Evolutionary conservation across 192 early-diverging fungal species (phyloP).

Genomic region (Linnemannia hyalina): DNA sequence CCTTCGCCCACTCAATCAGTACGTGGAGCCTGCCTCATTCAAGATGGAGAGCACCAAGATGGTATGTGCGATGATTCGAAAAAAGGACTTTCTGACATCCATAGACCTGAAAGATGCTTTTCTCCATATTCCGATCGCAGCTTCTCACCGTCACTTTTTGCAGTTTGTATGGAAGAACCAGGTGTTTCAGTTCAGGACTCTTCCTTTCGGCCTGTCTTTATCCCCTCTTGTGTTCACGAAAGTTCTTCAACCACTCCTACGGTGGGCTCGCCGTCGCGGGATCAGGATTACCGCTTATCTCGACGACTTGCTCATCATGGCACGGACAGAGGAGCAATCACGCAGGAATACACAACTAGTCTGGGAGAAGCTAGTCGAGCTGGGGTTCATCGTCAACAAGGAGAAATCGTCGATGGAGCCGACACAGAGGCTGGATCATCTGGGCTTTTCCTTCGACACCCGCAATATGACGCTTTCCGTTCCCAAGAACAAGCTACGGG

Average conservation of each 20-base stretch:
- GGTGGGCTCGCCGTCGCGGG: slow-evolving; percentile 29
- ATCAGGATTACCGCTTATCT: slow-evolving; percentile 36
- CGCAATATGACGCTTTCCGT: slow-evolving; percentile 31
- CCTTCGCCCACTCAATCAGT: too few relatives aligned
- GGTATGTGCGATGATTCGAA: too few relatives aligned
- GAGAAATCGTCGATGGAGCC: slow-evolving; percentile 37
- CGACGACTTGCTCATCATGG: slow-evolving; percentile 33
- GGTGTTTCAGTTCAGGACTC: slow-evolving; percentile 49
- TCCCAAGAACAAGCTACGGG: slow-evolving; percentile 33
- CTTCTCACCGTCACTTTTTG: too few relatives aligned
- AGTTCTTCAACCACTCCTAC: slow-evolving; percentile 24
- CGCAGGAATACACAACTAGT: neutral
- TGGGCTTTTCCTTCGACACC: slow-evolving; percentile 42
- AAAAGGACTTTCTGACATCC: too few relatives aligned
- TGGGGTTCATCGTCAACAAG: slow-evolving; percentile 27
- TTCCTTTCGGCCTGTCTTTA: slow-evolving; percentile 44
- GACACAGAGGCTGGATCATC: slow-evolving; percentile 44
- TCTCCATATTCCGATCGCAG: too few relatives aligned
- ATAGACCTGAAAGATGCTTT: too few relatives aligned
- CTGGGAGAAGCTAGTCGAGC: slow-evolving; percentile 12
- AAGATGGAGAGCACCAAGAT: too few relatives aligned
- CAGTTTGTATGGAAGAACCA: too few relatives aligned
- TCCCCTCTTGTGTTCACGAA: slow-evolving; percentile 50
- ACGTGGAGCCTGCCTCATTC: too few relatives aligned
- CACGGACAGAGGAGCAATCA: neutral